These are phyloP conservation scores for Pythium dissimile DNA, from an alignment of 352 stramenopile genomes.

Conservation along the genomic window DNA sequence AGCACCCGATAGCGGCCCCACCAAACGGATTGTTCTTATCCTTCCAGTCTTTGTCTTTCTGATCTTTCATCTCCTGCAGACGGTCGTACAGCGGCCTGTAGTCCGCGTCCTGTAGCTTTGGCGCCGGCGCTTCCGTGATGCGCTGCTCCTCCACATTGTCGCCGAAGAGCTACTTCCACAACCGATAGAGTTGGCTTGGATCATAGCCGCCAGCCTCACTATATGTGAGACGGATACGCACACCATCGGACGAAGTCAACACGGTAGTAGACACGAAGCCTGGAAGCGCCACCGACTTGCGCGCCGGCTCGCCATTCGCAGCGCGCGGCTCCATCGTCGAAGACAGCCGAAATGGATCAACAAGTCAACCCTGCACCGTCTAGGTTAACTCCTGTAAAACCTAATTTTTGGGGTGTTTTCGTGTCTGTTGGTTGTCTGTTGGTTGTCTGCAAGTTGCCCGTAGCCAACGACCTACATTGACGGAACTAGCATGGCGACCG, in stretches of 20 bases:
- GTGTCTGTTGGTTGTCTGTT: slow-evolving; percentile 5
- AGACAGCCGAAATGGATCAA: too few species aligned
- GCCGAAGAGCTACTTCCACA: slow-evolving; percentile 65
- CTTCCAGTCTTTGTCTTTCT: slow-evolving; percentile 87
- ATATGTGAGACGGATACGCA: slow-evolving; percentile 24
- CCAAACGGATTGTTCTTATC: slow-evolving; percentile 89
- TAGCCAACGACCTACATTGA: not conserved
- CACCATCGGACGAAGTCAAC: slow-evolving; percentile 80
- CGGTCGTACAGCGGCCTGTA: slow-evolving; percentile 83
- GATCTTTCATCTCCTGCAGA: slow-evolving; percentile 68
- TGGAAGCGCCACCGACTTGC: slow-evolving; percentile 15
- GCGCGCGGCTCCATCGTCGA: slow-evolving; percentile 26
- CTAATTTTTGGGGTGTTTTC: slow-evolving; percentile 12
- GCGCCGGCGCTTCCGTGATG: slow-evolving; percentile 58
- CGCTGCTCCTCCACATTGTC: slow-evolving; percentile 84
- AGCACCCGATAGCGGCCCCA: too few species aligned
- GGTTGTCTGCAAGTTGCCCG: slow-evolving; percentile 20
- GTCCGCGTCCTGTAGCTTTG: slow-evolving; percentile 35
- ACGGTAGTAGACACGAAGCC: slow-evolving; percentile 84
- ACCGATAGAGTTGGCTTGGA: not conserved
- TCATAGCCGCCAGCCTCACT: not conserved
- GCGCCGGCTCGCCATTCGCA: slow-evolving; percentile 15
- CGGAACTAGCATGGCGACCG: not conserved
- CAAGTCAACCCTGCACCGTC: too few species aligned
- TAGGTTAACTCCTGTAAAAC: slow-evolving; percentile 18